Evolutionary conservation across 768 basidiomycete genomes (phyloP).

Genomic region (Boletus barrowsii): DNA sequence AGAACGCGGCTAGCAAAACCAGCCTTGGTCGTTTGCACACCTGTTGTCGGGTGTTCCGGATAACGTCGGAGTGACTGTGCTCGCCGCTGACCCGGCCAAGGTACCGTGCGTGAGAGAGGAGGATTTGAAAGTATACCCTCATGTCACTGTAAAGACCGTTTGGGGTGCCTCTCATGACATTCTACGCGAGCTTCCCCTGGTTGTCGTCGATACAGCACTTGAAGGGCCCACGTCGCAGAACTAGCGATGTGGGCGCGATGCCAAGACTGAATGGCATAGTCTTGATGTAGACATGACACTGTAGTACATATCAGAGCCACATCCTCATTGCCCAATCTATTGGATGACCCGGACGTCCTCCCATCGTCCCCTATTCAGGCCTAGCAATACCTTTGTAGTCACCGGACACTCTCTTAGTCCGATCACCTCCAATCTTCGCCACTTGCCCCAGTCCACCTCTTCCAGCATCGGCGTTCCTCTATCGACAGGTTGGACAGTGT

Average conservation of each 20-base stretch:
- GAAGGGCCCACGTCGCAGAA: neutral
- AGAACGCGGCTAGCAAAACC: conserved; percentile 15
- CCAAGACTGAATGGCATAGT: neutral
- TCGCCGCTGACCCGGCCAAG: conserved; percentile 15
- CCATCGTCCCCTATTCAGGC: conserved; percentile 63
- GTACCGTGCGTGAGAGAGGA: neutral
- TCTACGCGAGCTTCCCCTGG: conserved; percentile 11
- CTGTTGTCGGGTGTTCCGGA: neutral
- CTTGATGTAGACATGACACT: neutral
- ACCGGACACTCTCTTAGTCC: conserved; percentile 56
- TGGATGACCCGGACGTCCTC: conserved; percentile 54
- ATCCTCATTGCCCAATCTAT: conserved; percentile 13
- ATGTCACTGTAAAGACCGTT: neutral
- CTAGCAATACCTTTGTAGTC: conserved; percentile 38
- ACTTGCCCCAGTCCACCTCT: conserved; percentile 56
- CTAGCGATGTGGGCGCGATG: neutral
- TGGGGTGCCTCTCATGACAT: conserved; percentile 16
- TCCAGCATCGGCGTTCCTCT: conserved; percentile 37
- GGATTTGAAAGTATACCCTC: conserved; percentile 3
- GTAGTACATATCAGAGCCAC: too few species aligned
- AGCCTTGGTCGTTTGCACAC: conserved; percentile 21
- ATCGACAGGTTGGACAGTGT: neutral
- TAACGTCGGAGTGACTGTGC: conserved; percentile 10
- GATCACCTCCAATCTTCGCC: conserved; percentile 50
- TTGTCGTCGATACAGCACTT: conserved; percentile 12